Percentiles rank a stretch among this genome's conserved stretches.
phyloP scores from a whole-genome alignment of 495 filamentous ascomycete genomes.

The Rhypophila decipiens region DNA sequence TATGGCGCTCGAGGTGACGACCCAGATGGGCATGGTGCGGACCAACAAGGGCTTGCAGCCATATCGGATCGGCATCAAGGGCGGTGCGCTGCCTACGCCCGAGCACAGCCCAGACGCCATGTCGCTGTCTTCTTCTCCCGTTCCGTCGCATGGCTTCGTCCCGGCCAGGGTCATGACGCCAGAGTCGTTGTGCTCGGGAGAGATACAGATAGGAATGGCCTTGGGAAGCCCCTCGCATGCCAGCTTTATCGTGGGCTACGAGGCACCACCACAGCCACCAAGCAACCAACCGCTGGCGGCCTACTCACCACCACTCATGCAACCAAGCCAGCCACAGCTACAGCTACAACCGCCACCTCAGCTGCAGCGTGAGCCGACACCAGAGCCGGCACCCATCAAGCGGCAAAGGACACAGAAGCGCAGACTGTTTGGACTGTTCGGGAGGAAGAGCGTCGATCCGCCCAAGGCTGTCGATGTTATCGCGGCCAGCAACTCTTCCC shows the following conservation, averaged over 20 bases:
- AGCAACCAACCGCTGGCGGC: too few species aligned
- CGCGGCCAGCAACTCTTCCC: slow-evolving; percentile 7
- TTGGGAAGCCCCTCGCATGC: slow-evolving; percentile 44
- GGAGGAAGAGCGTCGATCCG: slow-evolving; percentile 30
- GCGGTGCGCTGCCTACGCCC: slow-evolving; percentile 36
- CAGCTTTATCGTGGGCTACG: too few species aligned
- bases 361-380: slow-evolving; percentile 8
- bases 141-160: slow-evolving; percentile 18
- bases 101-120: slow-evolving; percentile 30
- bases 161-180: slow-evolving; percentile 28
- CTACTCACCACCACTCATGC: too few species aligned
- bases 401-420: slow-evolving; percentile 40
- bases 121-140: slow-evolving; percentile 12
- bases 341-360: slow-evolving; percentile 10
- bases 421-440: slow-evolving; percentile 47
- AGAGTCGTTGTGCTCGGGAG: slow-evolving; percentile 32
- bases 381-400: slow-evolving; percentile 27
- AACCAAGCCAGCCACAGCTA: slow-evolving; percentile 17
- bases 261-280: too few species aligned
- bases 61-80: slow-evolving; percentile 11
- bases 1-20: slow-evolving; percentile 34
- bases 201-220: slow-evolving; percentile 50
- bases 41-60: slow-evolving; percentile 17
- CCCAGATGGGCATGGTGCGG: slow-evolving; percentile 12
- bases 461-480: slow-evolving; percentile 12